Percentiles rank a stretch among this genome's conserved stretches.
Conservation (phyloP, 75 land plant species). For the Selaginella tamariscina region DNA sequence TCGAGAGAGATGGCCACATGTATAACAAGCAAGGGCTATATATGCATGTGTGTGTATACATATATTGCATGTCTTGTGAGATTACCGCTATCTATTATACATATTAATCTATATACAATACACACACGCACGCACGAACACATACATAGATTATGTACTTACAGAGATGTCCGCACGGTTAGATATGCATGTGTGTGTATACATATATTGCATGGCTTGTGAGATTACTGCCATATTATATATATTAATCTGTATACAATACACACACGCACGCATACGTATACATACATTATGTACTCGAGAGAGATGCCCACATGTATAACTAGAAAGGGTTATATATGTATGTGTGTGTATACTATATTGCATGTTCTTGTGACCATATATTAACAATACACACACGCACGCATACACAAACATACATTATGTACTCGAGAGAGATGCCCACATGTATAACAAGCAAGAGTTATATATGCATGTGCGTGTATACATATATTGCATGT, state of each 20-base stretch:
- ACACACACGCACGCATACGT: not conserved
- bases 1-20: not conserved
- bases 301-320: not conserved
- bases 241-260: too few species aligned
- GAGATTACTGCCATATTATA: not conserved
- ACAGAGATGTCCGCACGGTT: not conserved
- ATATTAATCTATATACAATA: not conserved
- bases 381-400: not conserved
- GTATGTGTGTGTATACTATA: not conserved
- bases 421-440: not conserved
- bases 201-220: not conserved
- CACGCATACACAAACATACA: too few species aligned
- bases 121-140: not conserved
- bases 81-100: not conserved
- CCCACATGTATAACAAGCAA: not conserved
- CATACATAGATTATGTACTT: too few species aligned
- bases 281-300: too few species aligned
- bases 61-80: not conserved
- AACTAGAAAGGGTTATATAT: too few species aligned
- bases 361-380: not conserved
- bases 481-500: not conserved
- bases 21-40: too few species aligned
- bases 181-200: too few species aligned
- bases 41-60: not conserved
- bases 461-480: too few species aligned